Conservation (phyloP, 1,284 basidiomycete species). For the Microbotryum silenes-acaulis region DNA sequence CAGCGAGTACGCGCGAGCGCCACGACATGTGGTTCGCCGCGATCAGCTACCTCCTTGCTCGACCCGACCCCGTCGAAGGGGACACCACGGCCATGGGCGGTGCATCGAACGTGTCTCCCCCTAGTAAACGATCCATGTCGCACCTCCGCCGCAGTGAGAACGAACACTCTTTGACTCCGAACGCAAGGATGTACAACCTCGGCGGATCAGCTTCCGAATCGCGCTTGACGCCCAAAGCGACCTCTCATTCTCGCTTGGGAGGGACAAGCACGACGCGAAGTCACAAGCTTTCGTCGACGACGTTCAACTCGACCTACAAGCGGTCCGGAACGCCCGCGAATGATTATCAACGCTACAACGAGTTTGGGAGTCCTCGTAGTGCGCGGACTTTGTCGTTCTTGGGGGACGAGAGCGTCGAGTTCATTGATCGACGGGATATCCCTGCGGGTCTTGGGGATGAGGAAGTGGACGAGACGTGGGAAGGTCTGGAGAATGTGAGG, state of each 20-base stretch:
- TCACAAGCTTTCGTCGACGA: slow-evolving; percentile 48
- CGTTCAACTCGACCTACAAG: slow-evolving; percentile 61
- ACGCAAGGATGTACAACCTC: slow-evolving; percentile 6
- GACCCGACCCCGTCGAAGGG: slow-evolving; percentile 45
- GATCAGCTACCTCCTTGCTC: slow-evolving; percentile 68
- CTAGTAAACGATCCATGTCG: too few relatives aligned
- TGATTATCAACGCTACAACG: slow-evolving; percentile 72
- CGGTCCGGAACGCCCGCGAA: slow-evolving; percentile 78
- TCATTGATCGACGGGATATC: slow-evolving; percentile 47
- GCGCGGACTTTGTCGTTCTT: slow-evolving; percentile 47
- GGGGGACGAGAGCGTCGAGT: slow-evolving; percentile 58
- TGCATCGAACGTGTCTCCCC: too few relatives aligned
- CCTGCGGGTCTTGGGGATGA: slow-evolving; percentile 61
- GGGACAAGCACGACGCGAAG: slow-evolving; percentile 33
- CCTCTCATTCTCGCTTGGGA: slow-evolving; percentile 38
- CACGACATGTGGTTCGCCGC: slow-evolving; percentile 90
- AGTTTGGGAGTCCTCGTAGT: slow-evolving; percentile 59
- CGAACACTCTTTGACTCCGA: background rate
- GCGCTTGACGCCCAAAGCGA: slow-evolving; percentile 41
- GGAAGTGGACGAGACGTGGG: slow-evolving; percentile 71
- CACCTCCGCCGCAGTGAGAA: too few relatives aligned
- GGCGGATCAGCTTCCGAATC: slow-evolving; percentile 31
- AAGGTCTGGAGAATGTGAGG: slow-evolving; percentile 87
- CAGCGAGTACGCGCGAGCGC: slow-evolving; percentile 82
- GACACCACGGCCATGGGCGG: too few relatives aligned